Conservation (phyloP, 2,329 filamentous ascomycete genomes). For the Cladosporium austrohemisphaericum region DNA sequence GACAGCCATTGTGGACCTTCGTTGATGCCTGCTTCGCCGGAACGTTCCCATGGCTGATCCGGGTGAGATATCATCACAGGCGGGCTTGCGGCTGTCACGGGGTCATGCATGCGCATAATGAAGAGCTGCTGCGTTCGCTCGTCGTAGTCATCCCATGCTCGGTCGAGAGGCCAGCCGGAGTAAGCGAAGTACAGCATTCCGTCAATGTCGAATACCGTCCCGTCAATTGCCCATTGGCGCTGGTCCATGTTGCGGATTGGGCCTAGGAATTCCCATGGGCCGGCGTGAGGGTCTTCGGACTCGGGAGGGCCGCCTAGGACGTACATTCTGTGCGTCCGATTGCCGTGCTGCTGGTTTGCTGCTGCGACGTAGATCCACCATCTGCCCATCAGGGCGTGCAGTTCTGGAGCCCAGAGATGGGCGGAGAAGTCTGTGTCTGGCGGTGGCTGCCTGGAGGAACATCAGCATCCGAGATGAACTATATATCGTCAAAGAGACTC, state of each 20-base stretch:
- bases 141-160: slow-evolving; percentile 18
- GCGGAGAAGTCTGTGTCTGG: slow-evolving; percentile 42
- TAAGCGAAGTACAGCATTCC: slow-evolving; percentile 42
- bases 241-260: slow-evolving; percentile 39
- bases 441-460: slow-evolving; percentile 36
- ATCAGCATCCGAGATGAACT: neutral
- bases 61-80: slow-evolving; percentile 39
- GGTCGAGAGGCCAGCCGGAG: slow-evolving; percentile 42
- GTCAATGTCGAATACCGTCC: slow-evolving; percentile 42
- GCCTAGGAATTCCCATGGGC: slow-evolving; percentile 42
- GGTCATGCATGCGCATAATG: slow-evolving; percentile 39
- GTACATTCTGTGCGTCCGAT: slow-evolving; percentile 45
- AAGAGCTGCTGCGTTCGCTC: slow-evolving; percentile 44
- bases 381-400: slow-evolving; percentile 48
- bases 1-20: slow-evolving; percentile 35
- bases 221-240: slow-evolving; percentile 48
- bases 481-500: neutral
- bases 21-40: slow-evolving; percentile 42
- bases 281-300: slow-evolving; percentile 29
- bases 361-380: slow-evolving; percentile 55
- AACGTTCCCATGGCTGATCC: slow-evolving; percentile 39
- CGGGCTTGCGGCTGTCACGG: slow-evolving; percentile 33
- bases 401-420: slow-evolving; percentile 55
- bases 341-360: slow-evolving; percentile 40
- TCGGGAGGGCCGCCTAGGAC: slow-evolving; percentile 41